phyloP scores from a whole-genome alignment of 106 monocot genomes.

The Acorus gramineus region DNA sequence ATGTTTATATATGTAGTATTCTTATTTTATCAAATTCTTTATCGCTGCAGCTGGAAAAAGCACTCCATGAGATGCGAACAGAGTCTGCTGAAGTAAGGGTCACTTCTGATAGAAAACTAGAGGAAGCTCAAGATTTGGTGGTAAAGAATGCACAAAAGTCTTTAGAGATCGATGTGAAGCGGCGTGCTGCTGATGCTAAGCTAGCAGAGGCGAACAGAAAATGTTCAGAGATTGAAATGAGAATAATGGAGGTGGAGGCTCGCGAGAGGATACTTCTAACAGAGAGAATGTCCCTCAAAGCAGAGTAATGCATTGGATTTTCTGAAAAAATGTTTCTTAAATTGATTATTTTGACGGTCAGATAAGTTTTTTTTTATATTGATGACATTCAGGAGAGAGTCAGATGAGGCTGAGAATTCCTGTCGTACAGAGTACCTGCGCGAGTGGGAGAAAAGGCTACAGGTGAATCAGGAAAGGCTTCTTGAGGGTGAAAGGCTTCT shows the following conservation, averaged over 20 bases:
- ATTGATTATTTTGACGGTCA: no score
- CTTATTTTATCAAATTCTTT: no score
- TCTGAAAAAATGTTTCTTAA: not conserved
- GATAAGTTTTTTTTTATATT: not conserved
- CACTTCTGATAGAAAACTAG: conserved; percentile 63
- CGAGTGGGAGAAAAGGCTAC: conserved; percentile 73
- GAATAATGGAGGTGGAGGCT: conserved; percentile 56
- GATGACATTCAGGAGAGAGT: conserved; percentile 33
- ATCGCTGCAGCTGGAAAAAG: conserved; percentile 69
- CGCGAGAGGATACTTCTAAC: conserved; percentile 64
- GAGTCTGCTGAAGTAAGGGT: conserved; percentile 70
- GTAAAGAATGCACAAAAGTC: conserved; percentile 60
- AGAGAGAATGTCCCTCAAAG: conserved; percentile 45
- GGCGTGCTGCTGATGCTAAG: conserved; percentile 70
- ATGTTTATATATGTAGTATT: no score
- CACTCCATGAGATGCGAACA: conserved; percentile 62
- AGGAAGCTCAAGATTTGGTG: conserved; percentile 68
- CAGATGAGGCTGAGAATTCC: conserved; percentile 42
- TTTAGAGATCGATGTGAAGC: conserved; percentile 55
- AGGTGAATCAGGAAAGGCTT: conserved; percentile 81
- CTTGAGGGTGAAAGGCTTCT: conserved; percentile 67
- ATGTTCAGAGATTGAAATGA: conserved; percentile 63
- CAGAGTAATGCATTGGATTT: conserved; percentile 41
- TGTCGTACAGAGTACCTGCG: conserved; percentile 54
- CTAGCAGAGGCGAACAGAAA: conserved; percentile 88